Evolutionary conservation across 305 asterid species (phyloP), one percentile per base, ranked within the genome.

Genomic region (Solanum hybrid): DNA sequence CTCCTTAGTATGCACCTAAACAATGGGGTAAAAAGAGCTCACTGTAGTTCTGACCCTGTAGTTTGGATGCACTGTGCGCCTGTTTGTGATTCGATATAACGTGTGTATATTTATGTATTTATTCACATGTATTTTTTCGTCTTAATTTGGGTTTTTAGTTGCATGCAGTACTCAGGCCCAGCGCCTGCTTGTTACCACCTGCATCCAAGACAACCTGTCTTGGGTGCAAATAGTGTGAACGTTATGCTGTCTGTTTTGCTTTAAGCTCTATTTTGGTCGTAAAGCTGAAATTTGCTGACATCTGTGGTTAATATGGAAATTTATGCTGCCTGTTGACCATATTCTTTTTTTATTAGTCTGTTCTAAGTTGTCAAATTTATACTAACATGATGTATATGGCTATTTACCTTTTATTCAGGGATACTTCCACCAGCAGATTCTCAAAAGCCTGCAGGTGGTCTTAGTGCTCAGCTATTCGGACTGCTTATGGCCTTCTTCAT

Each of bases 401-500:
- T 76, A 45, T 88, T 4, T 77, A 19, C 64, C 37, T 76, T 84
- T 38, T 31, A 88, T 80, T 45, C 95, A 98, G 99, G 96, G 78
- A 88, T 91, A 89, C 91, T 89, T 72, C 91, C 92, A 22, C 90
- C 92, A n/a, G 90, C 93, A 34, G 90, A 93, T 72, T 89, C 96
- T 90, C 95, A 88, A 85, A 97, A 95, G 93, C 89, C 94, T 85
- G 93, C 94, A 72, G 95, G 93, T 91, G 96, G 98, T 88, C 81
- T 90, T 56, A 89, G 64, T 78, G 94, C 94, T 89, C 95, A 92
- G 80, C 34, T 94, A 89, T 35, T 95, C 88, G 95, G 97, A 69
- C 90, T 93, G 87, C 91, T 96, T 24, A 91, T 96, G 96, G 90
- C 98, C 73, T 93, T 94, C 93, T 93, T 96, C 94, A 94, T 89